Evolutionary conservation across 2,329 filamentous ascomycete species (phyloP), one percentile per base, ranked within the genome.

Genomic region (Lasiodiplodia citricola): DNA sequence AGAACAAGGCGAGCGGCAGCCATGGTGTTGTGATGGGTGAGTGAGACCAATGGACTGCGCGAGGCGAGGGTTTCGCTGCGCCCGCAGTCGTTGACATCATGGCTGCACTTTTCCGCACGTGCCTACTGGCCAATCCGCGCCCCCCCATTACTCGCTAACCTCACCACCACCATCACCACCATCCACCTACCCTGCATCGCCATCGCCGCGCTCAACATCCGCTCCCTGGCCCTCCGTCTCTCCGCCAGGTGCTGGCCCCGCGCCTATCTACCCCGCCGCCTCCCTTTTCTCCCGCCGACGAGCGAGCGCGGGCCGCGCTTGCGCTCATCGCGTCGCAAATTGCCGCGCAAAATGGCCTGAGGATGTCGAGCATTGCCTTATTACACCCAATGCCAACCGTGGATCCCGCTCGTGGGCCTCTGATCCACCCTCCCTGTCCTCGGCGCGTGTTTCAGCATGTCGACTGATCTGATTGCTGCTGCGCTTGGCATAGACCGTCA

Each of bases 1-100:
- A 80, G 72, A 41, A 83, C 74, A 25, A 84, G 72, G 70, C 84
- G 80, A 62, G 82, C 76, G 35, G 81, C 79, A 65, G 82, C 79
- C 86, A 88, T 87, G 56, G 31, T 74, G 62, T 16, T 58, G 21
- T 11, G 44, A n/a, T 47, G 23, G 7, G 52, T 7, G 44, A 18
- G 55, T 18, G 13, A n/a, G 14, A 18, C 55, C 55, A 50, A 64
- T 56, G 51, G 58, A 14, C 21, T 25, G n/a, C 13, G 47, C 11
- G 38, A 8, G 51, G 66, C n/a, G 44, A 21, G 21, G 38, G 13
- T 16, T 47, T 47, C 56, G 56, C 64, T 57, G 52, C 35, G 35
- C 35, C 18, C 54, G 52, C 50, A 10, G 57, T 68, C 58, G 67
- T 68, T 68, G 67, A 68, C 60, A 65, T 65, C 67, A 64, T 51